Evolutionary conservation across 73 alveolate genomes (phyloP).

Genomic region (Paramecium pentaurelia): DNA sequence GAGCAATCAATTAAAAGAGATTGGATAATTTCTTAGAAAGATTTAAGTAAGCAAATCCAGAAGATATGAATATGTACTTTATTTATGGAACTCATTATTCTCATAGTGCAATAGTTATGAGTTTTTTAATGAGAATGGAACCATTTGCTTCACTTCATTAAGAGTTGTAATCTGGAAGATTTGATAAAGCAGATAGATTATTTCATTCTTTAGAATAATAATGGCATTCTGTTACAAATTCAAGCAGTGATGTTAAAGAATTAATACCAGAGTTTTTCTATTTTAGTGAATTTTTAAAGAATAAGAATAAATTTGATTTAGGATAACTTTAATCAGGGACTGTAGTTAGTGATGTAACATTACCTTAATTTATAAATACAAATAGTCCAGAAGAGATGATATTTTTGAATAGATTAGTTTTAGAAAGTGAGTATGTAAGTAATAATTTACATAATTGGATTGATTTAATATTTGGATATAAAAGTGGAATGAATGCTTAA

Average conservation of each 20-base stretch:
- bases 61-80: slow-evolving; percentile 52
- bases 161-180: slow-evolving; percentile 75
- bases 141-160: slow-evolving; percentile 82
- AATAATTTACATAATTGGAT: slow-evolving; percentile 81
- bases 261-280: slow-evolving; percentile 94
- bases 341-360: slow-evolving; percentile 71
- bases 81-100: slow-evolving; percentile 94
- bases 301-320: slow-evolving; percentile 72
- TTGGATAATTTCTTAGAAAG: slow-evolving; percentile 46
- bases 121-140: slow-evolving; percentile 82
- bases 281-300: slow-evolving; percentile 77
- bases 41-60: slow-evolving; percentile 42
- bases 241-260: slow-evolving; percentile 90
- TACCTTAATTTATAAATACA: slow-evolving; percentile 73
- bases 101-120: slow-evolving; percentile 71
- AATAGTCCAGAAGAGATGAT: slow-evolving; percentile 76
- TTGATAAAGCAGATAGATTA: slow-evolving; percentile 87
- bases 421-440: slow-evolving; percentile 76
- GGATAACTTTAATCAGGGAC: slow-evolving; percentile 69
- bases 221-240: slow-evolving; percentile 69
- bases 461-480: slow-evolving; percentile 86
- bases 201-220: slow-evolving; percentile 73
- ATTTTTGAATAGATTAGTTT: slow-evolving; percentile 65
- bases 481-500: slow-evolving; percentile 69
- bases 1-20: slow-evolving; percentile 72